A percentile compares a stretch with the other conserved stretches of the same genome.
Evolutionary conservation across 2,329 filamentous ascomycete genomes (phyloP).

Genomic region (Monascus ruber): DNA sequence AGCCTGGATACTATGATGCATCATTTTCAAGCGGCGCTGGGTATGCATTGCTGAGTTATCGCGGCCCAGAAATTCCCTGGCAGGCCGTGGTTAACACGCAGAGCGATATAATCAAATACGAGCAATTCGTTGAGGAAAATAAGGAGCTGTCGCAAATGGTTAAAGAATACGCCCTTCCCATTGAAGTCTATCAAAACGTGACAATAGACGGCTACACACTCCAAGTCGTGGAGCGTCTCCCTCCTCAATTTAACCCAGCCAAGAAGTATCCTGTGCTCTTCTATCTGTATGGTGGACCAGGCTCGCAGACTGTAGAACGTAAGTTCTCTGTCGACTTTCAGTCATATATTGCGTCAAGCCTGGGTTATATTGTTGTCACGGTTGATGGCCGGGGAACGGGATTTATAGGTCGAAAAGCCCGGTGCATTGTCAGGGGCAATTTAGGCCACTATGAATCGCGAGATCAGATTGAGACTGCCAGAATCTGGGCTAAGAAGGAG

Average conservation of each 20-base stretch:
- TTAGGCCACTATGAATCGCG: conserved; percentile 74
- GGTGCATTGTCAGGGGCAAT: conserved; percentile 70
- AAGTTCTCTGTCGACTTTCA: conserved; percentile 80
- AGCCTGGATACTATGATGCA: conserved; percentile 66
- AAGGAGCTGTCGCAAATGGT: conserved; percentile 55
- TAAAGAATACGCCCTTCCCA: conserved; percentile 67
- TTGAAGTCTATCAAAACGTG: conserved; percentile 70
- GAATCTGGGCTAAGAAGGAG: conserved; percentile 65
- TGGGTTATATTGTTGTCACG: conserved; percentile 90
- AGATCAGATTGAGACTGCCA: conserved; percentile 84
- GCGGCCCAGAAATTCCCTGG: conserved; percentile 76
- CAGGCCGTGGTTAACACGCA: conserved; percentile 84
- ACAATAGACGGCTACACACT: conserved; percentile 68
- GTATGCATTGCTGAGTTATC: conserved; percentile 74
- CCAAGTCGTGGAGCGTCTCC: conserved; percentile 70
- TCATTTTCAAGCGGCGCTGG: conserved; percentile 76
- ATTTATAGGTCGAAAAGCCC: conserved; percentile 71
- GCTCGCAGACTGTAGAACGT: conserved; percentile 79
- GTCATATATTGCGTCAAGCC: conserved; percentile 67
- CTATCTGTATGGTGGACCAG: conserved; percentile 85
- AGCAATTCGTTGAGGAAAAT: conserved; percentile 70
- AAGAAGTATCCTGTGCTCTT: conserved; percentile 92
- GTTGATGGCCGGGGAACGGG: conserved; percentile 91
- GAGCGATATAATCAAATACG: conserved; percentile 51
- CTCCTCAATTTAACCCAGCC: conserved; percentile 72